A percentile compares a stretch with the other conserved stretches of the same genome.
Conservation (phyloP, 768 basidiomycete genomes). For the Lentinula boryana region DNA sequence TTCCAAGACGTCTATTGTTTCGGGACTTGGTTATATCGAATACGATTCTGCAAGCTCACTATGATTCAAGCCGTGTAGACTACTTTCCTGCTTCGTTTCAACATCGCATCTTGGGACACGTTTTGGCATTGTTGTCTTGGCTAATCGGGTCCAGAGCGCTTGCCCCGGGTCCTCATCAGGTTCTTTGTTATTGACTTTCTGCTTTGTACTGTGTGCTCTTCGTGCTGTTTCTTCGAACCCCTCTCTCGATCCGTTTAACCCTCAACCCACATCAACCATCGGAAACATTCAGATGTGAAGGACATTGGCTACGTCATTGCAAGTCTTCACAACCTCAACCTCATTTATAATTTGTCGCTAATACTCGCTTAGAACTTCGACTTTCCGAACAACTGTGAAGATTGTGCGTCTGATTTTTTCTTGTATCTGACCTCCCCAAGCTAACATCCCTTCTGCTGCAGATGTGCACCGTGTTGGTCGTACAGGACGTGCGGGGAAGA, state of each 20-base stretch:
- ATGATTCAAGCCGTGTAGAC: slow-evolving; percentile 4
- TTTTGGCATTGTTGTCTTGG: slow-evolving; percentile 25
- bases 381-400: slow-evolving; percentile 97
- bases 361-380: slow-evolving; percentile 75
- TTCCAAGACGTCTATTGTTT: slow-evolving; percentile 30
- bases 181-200: slow-evolving; percentile 18
- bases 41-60: slow-evolving; percentile 14
- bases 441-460: background rate
- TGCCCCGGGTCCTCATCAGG: background rate
- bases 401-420: slow-evolving; percentile 71
- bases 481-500: slow-evolving; percentile 79
- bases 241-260: slow-evolving; percentile 38
- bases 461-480: slow-evolving; percentile 12
- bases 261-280: slow-evolving; percentile 21
- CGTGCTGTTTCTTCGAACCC: slow-evolving; percentile 32
- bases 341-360: background rate
- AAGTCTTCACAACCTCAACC: slow-evolving; percentile 25
- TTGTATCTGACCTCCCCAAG: background rate
- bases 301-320: slow-evolving; percentile 98
- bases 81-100: slow-evolving; percentile 13
- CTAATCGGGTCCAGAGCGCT: slow-evolving; percentile 19
- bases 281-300: slow-evolving; percentile 77
- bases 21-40: slow-evolving; percentile 38
- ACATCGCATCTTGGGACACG: slow-evolving; percentile 32
- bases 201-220: slow-evolving; percentile 4